Evolutionary conservation across 2,329 filamentous ascomycete genomes (phyloP).

Genomic region (Aspergillus vadensis): DNA sequence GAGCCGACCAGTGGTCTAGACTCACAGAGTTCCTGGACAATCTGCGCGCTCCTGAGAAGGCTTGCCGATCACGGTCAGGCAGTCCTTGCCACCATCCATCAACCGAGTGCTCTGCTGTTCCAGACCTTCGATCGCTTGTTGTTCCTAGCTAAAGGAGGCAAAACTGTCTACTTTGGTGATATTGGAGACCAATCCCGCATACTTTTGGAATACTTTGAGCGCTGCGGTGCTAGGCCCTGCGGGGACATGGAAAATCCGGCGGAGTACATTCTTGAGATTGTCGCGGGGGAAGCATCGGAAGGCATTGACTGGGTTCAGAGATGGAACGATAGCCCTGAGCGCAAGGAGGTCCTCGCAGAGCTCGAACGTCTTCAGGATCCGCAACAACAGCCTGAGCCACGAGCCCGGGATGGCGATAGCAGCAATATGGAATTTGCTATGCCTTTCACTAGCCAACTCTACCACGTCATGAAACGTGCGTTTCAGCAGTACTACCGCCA

Average conservation of each 20-base stretch:
- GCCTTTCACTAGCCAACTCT: constrained; percentile 66
- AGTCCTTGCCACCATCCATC: constrained; percentile 90
- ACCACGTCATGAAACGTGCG: constrained; percentile 68
- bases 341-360: constrained; percentile 59
- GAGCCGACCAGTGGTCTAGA: constrained; percentile 88
- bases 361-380: constrained; percentile 60
- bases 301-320: constrained; percentile 61
- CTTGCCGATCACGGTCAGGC: constrained; percentile 84
- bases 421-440: constrained; percentile 77
- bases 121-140: constrained; percentile 71
- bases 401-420: constrained; percentile 44
- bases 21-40: constrained; percentile 88
- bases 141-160: constrained; percentile 65
- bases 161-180: constrained; percentile 68
- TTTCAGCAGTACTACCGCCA: constrained; percentile 91
- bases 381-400: constrained; percentile 58
- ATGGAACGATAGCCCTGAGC: constrained; percentile 67
- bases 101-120: constrained; percentile 88
- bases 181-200: constrained; percentile 61
- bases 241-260: constrained; percentile 67
- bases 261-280: constrained; percentile 68
- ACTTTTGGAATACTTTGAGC: constrained; percentile 64
- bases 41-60: constrained; percentile 80
- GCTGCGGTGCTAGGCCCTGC: constrained; percentile 61
- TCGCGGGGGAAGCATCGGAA: constrained; percentile 54